phyloP scores from a whole-genome alignment of 2,329 filamentous ascomycete genomes.

The Trichoderma gracile region DNA sequence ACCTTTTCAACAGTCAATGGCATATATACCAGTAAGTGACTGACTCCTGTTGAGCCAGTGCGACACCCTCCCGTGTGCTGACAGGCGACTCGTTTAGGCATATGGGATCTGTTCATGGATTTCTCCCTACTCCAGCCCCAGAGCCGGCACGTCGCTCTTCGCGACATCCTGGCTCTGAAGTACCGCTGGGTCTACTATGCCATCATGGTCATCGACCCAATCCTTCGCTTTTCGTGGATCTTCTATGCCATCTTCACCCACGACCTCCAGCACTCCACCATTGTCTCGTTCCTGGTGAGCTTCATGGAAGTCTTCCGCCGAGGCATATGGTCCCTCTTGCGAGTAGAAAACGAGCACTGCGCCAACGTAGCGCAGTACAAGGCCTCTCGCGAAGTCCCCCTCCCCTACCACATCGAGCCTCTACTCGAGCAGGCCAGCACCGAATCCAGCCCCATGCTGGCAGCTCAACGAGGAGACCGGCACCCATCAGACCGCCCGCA shows the following conservation, averaged over 20 bases:
- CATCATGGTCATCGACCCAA: slow-evolving; percentile 79
- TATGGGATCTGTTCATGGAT: slow-evolving; percentile 97
- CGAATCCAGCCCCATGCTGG: slow-evolving; percentile 33
- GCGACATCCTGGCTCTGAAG: slow-evolving; percentile 79
- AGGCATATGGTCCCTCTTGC: slow-evolving; percentile 88
- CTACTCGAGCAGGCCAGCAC: slow-evolving; percentile 47
- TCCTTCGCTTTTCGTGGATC: slow-evolving; percentile 91
- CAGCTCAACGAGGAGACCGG: slow-evolving; percentile 28
- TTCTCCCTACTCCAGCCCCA: slow-evolving; percentile 85
- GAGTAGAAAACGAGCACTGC: slow-evolving; percentile 97
- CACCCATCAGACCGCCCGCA: not conserved
- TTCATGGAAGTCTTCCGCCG: slow-evolving; percentile 80
- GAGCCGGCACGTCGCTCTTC: slow-evolving; percentile 66
- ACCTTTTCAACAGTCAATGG: slow-evolving; percentile 79
- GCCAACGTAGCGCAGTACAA: slow-evolving; percentile 88
- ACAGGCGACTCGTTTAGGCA: slow-evolving; percentile 46
- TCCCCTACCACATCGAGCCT: slow-evolving; percentile 71
- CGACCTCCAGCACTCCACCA: slow-evolving; percentile 77
- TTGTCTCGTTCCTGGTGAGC: slow-evolving; percentile 76
- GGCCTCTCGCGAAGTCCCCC: slow-evolving; percentile 80
- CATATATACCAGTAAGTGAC: slow-evolving; percentile 70
- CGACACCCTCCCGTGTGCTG: not conserved
- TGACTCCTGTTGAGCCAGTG: slow-evolving; percentile 25
- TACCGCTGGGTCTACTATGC: slow-evolving; percentile 79
- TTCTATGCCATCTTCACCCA: slow-evolving; percentile 84